Conservation (phyloP, 2,329 filamentous ascomycete genomes). For the Huntiella moniliformis region DNA sequence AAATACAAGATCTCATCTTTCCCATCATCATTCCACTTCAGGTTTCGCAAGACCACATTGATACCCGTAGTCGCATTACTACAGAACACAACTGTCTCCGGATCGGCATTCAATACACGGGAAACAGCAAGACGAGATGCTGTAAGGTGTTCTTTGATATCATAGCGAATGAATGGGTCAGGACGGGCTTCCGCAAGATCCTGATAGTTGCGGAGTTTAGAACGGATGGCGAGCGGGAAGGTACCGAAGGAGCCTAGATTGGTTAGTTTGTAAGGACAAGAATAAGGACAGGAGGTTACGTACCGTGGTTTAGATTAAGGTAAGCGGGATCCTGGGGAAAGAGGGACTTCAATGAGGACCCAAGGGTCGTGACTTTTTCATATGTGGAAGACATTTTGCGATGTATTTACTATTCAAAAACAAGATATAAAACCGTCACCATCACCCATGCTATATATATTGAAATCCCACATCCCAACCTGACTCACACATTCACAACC, state of each 20-base stretch:
- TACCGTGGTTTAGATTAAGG: constrained; percentile 64
- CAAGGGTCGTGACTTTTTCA: constrained; percentile 6
- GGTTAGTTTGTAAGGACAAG: background rate
- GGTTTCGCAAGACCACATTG: constrained; percentile 62
- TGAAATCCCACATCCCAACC: too few species aligned
- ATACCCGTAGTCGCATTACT: constrained; percentile 63
- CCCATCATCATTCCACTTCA: constrained; percentile 48
- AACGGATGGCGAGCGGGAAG: constrained; percentile 43
- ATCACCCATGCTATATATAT: too few species aligned
- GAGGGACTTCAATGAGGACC: constrained; percentile 3
- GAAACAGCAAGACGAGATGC: constrained; percentile 46
- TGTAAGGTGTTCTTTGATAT: constrained; percentile 43
- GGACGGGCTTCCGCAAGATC: constrained; percentile 47
- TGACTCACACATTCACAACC: too few species aligned
- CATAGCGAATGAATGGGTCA: constrained; percentile 58
- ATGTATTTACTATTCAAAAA: background rate
- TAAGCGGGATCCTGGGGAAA: constrained; percentile 23
- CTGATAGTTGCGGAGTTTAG: constrained; percentile 44
- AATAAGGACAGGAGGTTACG: constrained; percentile 9
- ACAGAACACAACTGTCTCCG: constrained; percentile 54
- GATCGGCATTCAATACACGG: constrained; percentile 43
- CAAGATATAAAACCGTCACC: background rate
- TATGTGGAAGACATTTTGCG: background rate
- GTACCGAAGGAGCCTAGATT: constrained; percentile 57
- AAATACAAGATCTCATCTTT: constrained; percentile 67